Evolutionary conservation across 345 rosid genomes (phyloP), one percentile per base, ranked within the genome.

Genomic region (Populus pruinosa): DNA sequence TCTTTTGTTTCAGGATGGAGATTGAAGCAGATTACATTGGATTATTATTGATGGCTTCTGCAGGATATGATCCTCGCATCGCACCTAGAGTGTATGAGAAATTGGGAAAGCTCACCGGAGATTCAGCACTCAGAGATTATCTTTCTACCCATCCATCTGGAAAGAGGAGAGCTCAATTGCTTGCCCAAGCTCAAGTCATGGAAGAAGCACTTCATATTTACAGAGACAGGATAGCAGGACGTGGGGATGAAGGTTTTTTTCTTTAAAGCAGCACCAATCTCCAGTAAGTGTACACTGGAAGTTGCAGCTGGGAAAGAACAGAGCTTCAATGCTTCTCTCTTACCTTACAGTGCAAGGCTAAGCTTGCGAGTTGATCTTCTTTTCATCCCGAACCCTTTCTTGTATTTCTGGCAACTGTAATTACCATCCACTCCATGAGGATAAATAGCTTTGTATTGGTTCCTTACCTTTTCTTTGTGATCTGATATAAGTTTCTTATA

Each of bases 131-230:
- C 2, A 78, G 80, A 76, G 91, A 96, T 76, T 93, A 96, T 79
- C 87, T 96, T 11, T 91, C 97, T 4, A 93, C 97, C n/a, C 99
- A 96, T 84, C 99, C 97, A 16, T 96, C 99, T 2, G 97, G 97
- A 31, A 90, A 85, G 88, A 91, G 86, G 87, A 89, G 99, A 82
- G 88, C 98, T 49, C 78, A 87, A 70, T 78, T 90, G 80, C 85
- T 93, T 72, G 91, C 94, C 69, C 86, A 86, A 75, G 96, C 99
- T 65, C 35, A 89, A 73, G 96, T 93, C 82, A 96, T 93, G 98
- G 94, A 92, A 79, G 99, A 93, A 85, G 99, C 98, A 50, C 85
- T 93, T 21, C 18, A 73, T 68, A 86, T 96, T 31, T 93, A 93
- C 79, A 83, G 94, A 76, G 96, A 92, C 65, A 84, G 67, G 20